Conservation (phyloP, 768 basidiomycete species). For the Terana coerulea region DNA sequence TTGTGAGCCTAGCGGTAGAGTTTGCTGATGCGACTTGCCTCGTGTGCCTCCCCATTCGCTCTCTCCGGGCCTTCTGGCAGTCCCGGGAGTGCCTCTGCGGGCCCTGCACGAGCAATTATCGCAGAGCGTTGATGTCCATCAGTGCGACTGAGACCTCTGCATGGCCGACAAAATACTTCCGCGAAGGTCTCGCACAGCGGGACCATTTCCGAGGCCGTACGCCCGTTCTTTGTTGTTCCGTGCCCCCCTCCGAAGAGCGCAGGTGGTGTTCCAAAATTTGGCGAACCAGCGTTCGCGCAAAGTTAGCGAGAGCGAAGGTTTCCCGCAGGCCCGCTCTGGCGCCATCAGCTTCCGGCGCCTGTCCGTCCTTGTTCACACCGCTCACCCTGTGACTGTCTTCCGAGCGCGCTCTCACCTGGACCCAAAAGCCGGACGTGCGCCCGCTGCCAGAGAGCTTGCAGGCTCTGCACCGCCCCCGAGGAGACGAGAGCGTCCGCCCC, state of each 20-base stretch:
- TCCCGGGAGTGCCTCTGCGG: not conserved
- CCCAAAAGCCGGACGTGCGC: not conserved
- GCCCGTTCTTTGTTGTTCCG: too few relatives aligned
- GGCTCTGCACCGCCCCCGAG: not conserved
- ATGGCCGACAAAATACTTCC: slow-evolving; percentile 1
- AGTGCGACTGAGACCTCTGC: not conserved
- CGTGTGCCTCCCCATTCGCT: not conserved
- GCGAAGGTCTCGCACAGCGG: not conserved
- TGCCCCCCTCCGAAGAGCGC: too few relatives aligned
- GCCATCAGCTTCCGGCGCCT: not conserved
- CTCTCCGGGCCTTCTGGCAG: not conserved
- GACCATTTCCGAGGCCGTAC: too few relatives aligned
- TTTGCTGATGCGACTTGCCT: slow-evolving; percentile 6
- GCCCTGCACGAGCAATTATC: too few relatives aligned
- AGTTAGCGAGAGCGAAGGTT: not conserved
- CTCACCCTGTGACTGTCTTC: not conserved
- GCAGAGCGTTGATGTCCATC: not conserved
- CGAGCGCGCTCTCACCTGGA: not conserved
- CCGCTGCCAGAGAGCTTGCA: not conserved
- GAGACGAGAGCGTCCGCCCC: not conserved
- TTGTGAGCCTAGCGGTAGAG: not conserved
- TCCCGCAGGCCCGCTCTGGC: not conserved
- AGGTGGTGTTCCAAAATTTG: not conserved
- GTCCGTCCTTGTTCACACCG: not conserved
- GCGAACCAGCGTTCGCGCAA: not conserved